Evolutionary conservation across 495 filamentous ascomycete species (phyloP), one percentile per base, ranked within the genome.

Genomic region (Xylaria telfairii): DNA sequence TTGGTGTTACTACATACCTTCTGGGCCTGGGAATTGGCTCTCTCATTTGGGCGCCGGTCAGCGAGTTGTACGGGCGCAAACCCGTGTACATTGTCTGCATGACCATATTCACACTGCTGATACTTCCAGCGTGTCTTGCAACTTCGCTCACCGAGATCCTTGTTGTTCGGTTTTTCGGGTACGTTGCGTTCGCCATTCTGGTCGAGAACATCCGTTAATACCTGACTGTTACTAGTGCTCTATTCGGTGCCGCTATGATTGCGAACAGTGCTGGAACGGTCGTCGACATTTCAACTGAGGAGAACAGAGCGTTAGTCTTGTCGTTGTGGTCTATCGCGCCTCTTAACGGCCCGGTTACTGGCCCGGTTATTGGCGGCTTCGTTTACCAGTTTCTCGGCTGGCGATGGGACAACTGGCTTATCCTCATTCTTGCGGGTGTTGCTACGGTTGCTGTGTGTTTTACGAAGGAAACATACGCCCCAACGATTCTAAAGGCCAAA

Each of bases 391-490:
- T 92, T 73, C 85, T 94, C 30, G 93, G 93, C 10, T 97, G 94
- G 94, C 80, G 92, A 37, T 96, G 92, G 92, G 90, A 89, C n/a
- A 92, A 92, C 77, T 97, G 94, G 92, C 80, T 97, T 21, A 88
- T 91, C 9, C 78, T 96, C 64, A 94, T 95, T 39, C 79, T 91
- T 2, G 83, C 86, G 0, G 91, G 88, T 2, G 82, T 87, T 0
- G 87, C 87, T 0, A 83, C 87, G 32, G 21, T 85, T 30, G 74
- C 87, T 65, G 84, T 90, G 54, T 70, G 81, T 19, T 78, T 87
- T 49, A 81, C 92, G 65, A 87, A 87, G 64, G 94, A 97, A 74
- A 96, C 93, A 0, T 97, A 96, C 73, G 86, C 90, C 0, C 94
- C 94, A 0, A 84, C 86, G 10, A 84, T 97, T 59, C 82, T 97